Evolutionary conservation across 2,329 filamentous ascomycete genomes (phyloP).

Genomic region (Stagonosporopsis chrysanthemi): DNA sequence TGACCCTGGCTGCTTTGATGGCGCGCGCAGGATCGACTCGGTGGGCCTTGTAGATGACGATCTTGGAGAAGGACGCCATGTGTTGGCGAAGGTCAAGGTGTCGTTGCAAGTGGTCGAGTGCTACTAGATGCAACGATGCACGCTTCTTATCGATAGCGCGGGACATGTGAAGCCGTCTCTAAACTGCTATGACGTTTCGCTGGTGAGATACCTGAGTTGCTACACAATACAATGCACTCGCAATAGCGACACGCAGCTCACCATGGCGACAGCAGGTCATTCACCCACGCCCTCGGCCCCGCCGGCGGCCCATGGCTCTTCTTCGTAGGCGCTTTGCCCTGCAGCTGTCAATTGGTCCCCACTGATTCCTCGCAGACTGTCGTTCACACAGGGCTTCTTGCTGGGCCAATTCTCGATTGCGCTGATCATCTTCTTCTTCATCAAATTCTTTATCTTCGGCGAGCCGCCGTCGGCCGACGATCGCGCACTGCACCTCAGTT

Average conservation of each 20-base stretch:
- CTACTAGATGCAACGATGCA: too few relatives aligned
- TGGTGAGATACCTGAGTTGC: too few relatives aligned
- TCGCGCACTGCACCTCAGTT: slow-evolving; percentile 76
- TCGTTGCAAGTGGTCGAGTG: background rate
- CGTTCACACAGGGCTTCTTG: slow-evolving; percentile 92
- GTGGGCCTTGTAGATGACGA: slow-evolving; percentile 24
- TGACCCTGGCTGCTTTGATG: slow-evolving; percentile 32
- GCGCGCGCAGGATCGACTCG: slow-evolving; percentile 27
- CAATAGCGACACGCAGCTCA: slow-evolving; percentile 6
- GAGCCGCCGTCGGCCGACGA: slow-evolving; percentile 86
- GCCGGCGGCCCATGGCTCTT: slow-evolving; percentile 28
- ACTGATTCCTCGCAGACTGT: slow-evolving; percentile 65
- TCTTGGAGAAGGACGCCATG: slow-evolving; percentile 27
- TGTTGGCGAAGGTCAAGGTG: background rate
- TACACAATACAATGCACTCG: background rate
- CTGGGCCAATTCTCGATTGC: slow-evolving; percentile 93
- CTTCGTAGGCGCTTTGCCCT: slow-evolving; percentile 21
- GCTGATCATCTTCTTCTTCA: slow-evolving; percentile 89
- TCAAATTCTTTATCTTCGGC: slow-evolving; percentile 99
- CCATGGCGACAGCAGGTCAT: slow-evolving; percentile 27
- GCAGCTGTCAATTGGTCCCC: slow-evolving; percentile 11
- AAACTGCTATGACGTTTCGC: too few relatives aligned
- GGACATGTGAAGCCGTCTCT: too few relatives aligned
- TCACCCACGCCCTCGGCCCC: slow-evolving; percentile 20
- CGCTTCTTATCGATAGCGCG: too few relatives aligned